Evolutionary conservation across 345 rosid species (phyloP), one percentile per base, ranked within the genome.

Genomic region (Lepidium didymum): DNA sequence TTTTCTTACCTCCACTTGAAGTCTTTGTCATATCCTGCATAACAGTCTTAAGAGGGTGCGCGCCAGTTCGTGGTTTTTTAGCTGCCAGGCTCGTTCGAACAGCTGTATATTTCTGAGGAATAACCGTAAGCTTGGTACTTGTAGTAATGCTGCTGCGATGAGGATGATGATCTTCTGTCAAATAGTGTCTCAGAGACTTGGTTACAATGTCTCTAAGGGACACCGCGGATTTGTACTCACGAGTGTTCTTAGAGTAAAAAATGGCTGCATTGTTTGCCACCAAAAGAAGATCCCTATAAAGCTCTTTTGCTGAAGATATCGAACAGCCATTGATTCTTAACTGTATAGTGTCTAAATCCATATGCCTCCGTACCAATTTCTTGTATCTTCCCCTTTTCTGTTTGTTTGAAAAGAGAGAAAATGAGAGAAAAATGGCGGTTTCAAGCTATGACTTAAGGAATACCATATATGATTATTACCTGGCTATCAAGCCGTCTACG

Each of bases 361-460:
- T 76, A 79, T 86, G 96, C 60, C 76, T 85, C 35, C 77, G 41
- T 23, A 92, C 85, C 81, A 88, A 67, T 80, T 82, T 90, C 86
- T 86, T 90, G 80, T 90, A 90, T 69, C 96, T 85, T 75, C 91
- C 91, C 51, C 96, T 85, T 69, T 90, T 92, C 98, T 90, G 90
- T 66, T 34, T 34, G 4, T n/a, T 19, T 36, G 55, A 40, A 8
- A 56, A 36, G 4, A 0, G 31, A 18, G 3, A 12, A 6, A n/a
- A 4, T 18, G 5, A 38, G 1, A n/a, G 21, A 40, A 25, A 10
- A 64, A 9, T 15, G 9, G 27, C 43, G 3, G 65, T 54, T 31
- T 21, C 29, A 61, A 74, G 55, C n/a, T 10, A 10, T 8, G 16
- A 40, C 25, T n/a, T 9, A 41, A 59, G 8, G 18, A 21, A 12